phyloP scores from a whole-genome alignment of 129 eudicot species.

The Flaveria ramosissima region DNA sequence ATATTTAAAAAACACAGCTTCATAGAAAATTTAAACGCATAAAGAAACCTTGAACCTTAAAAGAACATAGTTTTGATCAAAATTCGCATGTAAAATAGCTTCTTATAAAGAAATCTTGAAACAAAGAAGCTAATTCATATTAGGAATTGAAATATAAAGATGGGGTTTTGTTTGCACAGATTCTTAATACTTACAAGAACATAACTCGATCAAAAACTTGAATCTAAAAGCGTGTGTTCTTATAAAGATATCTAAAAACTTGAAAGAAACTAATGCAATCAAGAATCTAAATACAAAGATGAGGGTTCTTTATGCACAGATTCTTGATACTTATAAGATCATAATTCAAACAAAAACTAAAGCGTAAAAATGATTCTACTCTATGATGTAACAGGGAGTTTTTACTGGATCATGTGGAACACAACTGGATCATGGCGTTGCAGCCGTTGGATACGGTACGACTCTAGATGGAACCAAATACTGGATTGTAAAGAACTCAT shows the following conservation, averaged over 20 bases:
- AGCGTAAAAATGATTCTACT: not conserved
- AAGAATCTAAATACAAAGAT: not conserved
- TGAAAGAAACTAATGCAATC: not conserved
- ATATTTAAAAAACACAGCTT: not conserved
- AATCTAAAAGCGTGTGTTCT: not conserved
- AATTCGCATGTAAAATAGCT: not conserved
- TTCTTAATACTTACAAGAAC: not conserved
- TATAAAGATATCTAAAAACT: not conserved
- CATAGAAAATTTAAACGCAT: not conserved
- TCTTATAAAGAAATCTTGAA: not conserved
- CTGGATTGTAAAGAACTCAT: slow-evolving; percentile 72
- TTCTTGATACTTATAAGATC: not conserved
- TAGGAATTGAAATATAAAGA: not conserved
- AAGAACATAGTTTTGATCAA: not conserved
- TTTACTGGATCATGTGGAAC: slow-evolving; percentile 75
- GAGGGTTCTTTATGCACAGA: not conserved
- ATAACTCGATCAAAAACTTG: not conserved
- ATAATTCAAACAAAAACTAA: not conserved
- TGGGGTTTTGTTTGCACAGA: not conserved
- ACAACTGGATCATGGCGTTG: slow-evolving; percentile 83
- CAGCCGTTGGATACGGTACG: slow-evolving; percentile 61
- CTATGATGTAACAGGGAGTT: slow-evolving; percentile 49
- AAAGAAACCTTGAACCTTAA: slow-evolving; percentile 5
- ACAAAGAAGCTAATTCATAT: not conserved
- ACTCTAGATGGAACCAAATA: slow-evolving; percentile 75